phyloP scores from a whole-genome alignment of 805 yeast genomes.

The Lipomyces starkeyi region DNA sequence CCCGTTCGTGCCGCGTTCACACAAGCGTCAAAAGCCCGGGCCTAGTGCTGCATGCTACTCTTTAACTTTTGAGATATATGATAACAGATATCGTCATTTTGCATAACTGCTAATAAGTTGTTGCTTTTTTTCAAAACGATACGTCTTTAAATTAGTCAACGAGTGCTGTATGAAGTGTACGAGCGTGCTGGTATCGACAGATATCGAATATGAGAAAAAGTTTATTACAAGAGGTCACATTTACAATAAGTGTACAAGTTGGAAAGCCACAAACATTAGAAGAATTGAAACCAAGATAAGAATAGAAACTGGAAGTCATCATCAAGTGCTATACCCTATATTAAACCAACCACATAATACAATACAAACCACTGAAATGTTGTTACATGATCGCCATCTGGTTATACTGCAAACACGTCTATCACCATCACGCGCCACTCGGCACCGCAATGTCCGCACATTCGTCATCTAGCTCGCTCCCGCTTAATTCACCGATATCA shows the following conservation, averaged over 20 bases:
- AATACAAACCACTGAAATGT: neutral
- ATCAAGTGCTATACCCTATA: neutral
- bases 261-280: neutral
- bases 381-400: neutral
- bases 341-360: neutral
- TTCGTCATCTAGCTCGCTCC: constrained; percentile 21
- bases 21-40: too few relatives aligned
- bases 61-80: too few relatives aligned
- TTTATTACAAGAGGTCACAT: neutral
- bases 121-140: too few relatives aligned
- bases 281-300: neutral
- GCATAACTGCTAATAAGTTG: too few relatives aligned
- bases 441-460: neutral
- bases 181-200: neutral
- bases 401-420: neutral
- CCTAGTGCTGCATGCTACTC: too few relatives aligned
- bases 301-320: neutral
- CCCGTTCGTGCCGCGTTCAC: too few relatives aligned
- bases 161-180: too few relatives aligned
- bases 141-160: too few relatives aligned
- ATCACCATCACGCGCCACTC: neutral
- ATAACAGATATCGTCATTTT: too few relatives aligned
- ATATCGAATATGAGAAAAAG: neutral
- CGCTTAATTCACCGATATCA: constrained; percentile 22
- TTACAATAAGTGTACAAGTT: neutral